A percentile compares a stretch with the other conserved stretches of the same genome.
These are phyloP conservation scores for Nakaseomyces kungkrabaensis DNA, from an alignment of 1,139 yeast genomes.

Conservation along the genomic window DNA sequence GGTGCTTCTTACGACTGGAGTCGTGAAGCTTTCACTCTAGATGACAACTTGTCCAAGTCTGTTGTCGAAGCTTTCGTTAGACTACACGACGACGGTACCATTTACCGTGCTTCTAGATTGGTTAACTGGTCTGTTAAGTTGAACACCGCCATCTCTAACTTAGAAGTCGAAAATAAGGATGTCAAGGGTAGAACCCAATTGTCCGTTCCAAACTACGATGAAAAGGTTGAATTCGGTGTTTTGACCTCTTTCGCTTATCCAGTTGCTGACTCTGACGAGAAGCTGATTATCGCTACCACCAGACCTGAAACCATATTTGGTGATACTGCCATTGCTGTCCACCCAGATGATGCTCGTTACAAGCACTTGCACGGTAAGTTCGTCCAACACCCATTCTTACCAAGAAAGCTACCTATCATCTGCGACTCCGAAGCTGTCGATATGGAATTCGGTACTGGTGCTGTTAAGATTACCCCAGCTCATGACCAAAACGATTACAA, in stretches of 20 bases:
- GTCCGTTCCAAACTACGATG: conserved; percentile 82
- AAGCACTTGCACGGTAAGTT: conserved; percentile 89
- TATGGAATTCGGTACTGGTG: conserved; percentile 99
- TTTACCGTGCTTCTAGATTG: conserved; percentile 87
- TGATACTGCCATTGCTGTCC: conserved; percentile 96
- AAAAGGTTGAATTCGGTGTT: conserved; percentile 91
- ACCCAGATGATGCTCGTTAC: conserved; percentile 89
- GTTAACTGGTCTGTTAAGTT: conserved; percentile 95
- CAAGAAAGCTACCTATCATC: conserved; percentile 76
- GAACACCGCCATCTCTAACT: conserved; percentile 89
- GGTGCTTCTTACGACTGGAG: conserved; percentile 98
- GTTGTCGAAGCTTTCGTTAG: conserved; percentile 88
- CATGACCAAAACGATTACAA: conserved; percentile 95
- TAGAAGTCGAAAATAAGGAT: conserved; percentile 91
- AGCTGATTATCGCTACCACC: conserved; percentile 86
- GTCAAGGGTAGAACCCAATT: conserved; percentile 72
- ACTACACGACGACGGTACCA: conserved; percentile 88
- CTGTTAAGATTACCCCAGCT: conserved; percentile 97
- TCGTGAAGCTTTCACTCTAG: conserved; percentile 87
- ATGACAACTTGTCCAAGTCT: conserved; percentile 66
- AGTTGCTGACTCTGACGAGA: conserved; percentile 82
- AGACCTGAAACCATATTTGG: conserved; percentile 98
- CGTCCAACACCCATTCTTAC: conserved; percentile 83
- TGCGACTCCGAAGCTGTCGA: conserved; percentile 92
- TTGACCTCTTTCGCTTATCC: conserved; percentile 88